Percentiles rank a stretch among this genome's conserved stretches.
These are phyloP conservation scores for Diaporthe citriasiana DNA, from an alignment of 2,329 filamentous ascomycete species.

Conservation along the genomic window DNA sequence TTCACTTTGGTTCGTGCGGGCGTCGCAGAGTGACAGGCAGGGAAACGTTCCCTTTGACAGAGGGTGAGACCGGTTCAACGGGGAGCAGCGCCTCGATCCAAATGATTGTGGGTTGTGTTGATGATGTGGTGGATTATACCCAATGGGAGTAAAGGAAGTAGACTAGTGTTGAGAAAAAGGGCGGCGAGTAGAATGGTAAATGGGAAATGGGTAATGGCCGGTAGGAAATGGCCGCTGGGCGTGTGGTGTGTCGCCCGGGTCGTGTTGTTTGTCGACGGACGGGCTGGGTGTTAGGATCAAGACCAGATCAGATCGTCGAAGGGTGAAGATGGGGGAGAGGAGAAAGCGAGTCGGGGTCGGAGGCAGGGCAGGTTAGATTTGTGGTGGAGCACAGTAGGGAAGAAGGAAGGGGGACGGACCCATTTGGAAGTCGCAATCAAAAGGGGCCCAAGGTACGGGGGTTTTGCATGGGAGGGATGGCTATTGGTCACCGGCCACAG, in stretches of 20 bases:
- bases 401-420: slow-evolving; percentile 38
- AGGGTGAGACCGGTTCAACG: slow-evolving; percentile 43
- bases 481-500: slow-evolving; percentile 29
- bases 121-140: slow-evolving; percentile 37
- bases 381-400: slow-evolving; percentile 30
- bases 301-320: slow-evolving; percentile 36
- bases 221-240: slow-evolving; percentile 34
- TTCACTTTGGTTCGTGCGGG: slow-evolving; percentile 28
- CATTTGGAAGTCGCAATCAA: slow-evolving; percentile 42
- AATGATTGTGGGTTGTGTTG: slow-evolving; percentile 38
- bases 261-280: slow-evolving; percentile 32
- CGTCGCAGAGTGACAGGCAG: slow-evolving; percentile 36
- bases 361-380: slow-evolving; percentile 39
- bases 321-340: slow-evolving; percentile 37
- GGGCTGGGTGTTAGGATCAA: slow-evolving; percentile 32
- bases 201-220: slow-evolving; percentile 25
- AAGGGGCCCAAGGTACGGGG: slow-evolving; percentile 34
- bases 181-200: slow-evolving; percentile 16
- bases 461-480: not conserved
- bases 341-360: slow-evolving; percentile 30
- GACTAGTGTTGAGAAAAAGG: slow-evolving; percentile 13
- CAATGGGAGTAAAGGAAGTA: slow-evolving; percentile 34
- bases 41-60: slow-evolving; percentile 35
- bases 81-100: slow-evolving; percentile 27
- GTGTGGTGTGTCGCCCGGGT: slow-evolving; percentile 22